A percentile compares a stretch with the other conserved stretches of the same genome.
Evolutionary conservation across 1,284 basidiomycete species (phyloP).

Genomic region (Melampsora americana): DNA sequence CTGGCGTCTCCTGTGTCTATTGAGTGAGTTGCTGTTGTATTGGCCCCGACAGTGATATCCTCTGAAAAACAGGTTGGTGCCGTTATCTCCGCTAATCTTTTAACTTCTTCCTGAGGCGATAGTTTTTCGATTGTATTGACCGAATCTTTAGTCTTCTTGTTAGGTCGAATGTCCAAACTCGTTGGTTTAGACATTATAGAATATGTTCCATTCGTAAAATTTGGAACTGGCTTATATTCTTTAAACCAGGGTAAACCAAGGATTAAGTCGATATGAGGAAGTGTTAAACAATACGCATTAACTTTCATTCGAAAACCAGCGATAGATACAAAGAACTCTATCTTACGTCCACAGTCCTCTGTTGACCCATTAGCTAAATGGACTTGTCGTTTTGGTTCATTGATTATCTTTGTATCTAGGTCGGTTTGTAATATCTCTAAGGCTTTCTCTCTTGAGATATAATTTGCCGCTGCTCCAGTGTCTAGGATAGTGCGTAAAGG

Average conservation of each 20-base stretch:
- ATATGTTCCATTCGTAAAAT: neutral
- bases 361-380: too few species aligned
- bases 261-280: constrained; percentile 14
- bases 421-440: too few species aligned
- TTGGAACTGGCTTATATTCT: neutral
- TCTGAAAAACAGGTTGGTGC: neutral
- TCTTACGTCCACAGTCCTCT: too few species aligned
- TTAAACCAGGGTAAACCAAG: neutral
- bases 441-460: too few species aligned
- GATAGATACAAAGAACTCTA: too few species aligned
- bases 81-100: neutral
- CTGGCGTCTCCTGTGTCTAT: neutral
- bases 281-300: neutral
- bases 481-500: too few species aligned
- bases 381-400: too few species aligned
- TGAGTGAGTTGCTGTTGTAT: neutral
- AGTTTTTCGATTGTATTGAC: neutral
- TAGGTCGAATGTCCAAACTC: neutral
- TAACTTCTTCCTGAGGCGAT: neutral
- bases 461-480: too few species aligned
- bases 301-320: neutral
- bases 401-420: too few species aligned
- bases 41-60: neutral
- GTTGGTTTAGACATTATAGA: neutral
- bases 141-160: neutral